phyloP scores from a whole-genome alignment of 2,329 filamentous ascomycete genomes.

The Botrytis pseudocinerea region DNA sequence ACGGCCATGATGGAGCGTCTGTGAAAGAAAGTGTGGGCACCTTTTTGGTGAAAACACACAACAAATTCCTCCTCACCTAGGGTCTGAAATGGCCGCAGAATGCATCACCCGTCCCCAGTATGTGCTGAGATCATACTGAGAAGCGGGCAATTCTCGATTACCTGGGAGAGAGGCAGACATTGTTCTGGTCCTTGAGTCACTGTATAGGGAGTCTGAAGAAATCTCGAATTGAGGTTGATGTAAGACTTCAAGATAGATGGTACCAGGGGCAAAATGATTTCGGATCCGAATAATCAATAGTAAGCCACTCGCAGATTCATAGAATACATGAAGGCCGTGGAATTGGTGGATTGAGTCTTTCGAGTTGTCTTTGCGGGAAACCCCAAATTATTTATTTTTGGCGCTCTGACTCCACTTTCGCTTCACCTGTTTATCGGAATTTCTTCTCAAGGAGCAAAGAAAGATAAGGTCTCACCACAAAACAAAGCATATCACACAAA shows the following conservation, averaged over 20 bases:
- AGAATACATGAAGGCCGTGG: background rate
- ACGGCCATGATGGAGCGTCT: background rate
- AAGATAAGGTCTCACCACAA: background rate
- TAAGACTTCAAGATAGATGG: background rate
- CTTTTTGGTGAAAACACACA: constrained; percentile 34
- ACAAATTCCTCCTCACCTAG: constrained; percentile 67
- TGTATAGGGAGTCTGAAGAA: background rate
- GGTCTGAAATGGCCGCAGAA: constrained; percentile 86
- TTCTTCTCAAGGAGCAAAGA: constrained; percentile 10
- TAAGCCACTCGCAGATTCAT: background rate
- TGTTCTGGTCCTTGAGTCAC: background rate
- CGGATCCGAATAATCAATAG: constrained; percentile 10
- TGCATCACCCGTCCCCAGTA: constrained; percentile 96
- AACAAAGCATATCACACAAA: constrained; percentile 9
- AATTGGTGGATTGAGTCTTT: constrained; percentile 3
- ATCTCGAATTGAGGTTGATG: constrained; percentile 5
- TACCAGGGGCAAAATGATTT: background rate
- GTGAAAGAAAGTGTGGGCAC: constrained; percentile 29
- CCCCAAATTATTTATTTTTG: constrained; percentile 17
- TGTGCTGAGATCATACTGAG: constrained; percentile 87
- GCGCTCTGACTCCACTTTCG: constrained; percentile 16
- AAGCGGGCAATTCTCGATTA: constrained; percentile 80
- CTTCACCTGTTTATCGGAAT: constrained; percentile 2
- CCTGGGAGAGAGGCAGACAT: constrained; percentile 70
- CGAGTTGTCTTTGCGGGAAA: background rate